Evolutionary conservation across 495 filamentous ascomycete genomes (phyloP), one percentile per base, ranked within the genome.

Genomic region (Sordaria brevicollis): DNA sequence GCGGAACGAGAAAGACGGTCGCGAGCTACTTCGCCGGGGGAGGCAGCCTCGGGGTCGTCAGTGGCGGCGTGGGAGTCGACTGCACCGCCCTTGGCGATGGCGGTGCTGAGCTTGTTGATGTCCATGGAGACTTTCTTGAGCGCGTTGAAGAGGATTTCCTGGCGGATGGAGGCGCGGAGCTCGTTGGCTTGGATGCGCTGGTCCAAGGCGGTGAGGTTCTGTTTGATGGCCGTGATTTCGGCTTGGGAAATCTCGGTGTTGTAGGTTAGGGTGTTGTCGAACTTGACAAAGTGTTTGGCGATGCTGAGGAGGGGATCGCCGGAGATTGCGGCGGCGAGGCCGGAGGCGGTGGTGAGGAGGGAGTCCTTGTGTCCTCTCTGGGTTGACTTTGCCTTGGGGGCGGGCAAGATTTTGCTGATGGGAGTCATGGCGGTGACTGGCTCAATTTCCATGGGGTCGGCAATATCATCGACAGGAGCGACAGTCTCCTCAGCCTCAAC

Each of bases 101-200:
- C 17, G n/a, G n/a, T 36, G 0, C 33, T 68, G 69, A 43, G 31
- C 35, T 31, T 34, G 43, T 57, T 41, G 1, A 77, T 25, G 10
- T 76, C 75, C 11, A 15, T 49, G 0, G 70, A 68, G 0, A 78
- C 19, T 54, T 71, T 74, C 65, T 71, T 68, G 5, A 78, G 29
- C 29, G 71, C 66, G 33, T 68, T 70, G 35, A 78, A 78, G 7
- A 77, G 21, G 1, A 78, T 72, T 1, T 71, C 37, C 21, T 76
- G 75, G 1, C 76, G 73, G 36, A 68, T 6, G 0, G 68, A 35
- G 11, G 72, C 70, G 3, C 76, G 69, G 5, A 62, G 41, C 35
- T 71, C 72, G 15, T 75, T 67, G 5, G 37, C 13, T 4, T 71
- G 65, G 9, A 71, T 49, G 7, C 66, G 69, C 29, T 35, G 38